These are phyloP conservation scores for Petunia secreta DNA, from an alignment of 257 asterid genomes.

Conservation along the genomic window DNA sequence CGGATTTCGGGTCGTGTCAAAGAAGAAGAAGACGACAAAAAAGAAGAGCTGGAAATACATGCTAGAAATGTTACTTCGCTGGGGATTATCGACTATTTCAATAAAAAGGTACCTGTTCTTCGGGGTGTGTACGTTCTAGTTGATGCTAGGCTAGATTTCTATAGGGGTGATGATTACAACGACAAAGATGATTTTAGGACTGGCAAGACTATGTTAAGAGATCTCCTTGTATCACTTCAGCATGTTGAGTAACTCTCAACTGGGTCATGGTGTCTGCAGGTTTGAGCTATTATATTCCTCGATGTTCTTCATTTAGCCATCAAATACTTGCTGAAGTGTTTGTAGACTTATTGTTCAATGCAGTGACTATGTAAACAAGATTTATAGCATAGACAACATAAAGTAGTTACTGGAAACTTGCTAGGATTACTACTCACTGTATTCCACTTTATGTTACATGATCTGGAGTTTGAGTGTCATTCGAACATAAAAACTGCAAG, in stretches of 20 bases:
- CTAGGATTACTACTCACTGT: no score
- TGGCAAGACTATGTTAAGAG: not conserved
- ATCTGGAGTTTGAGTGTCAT: no score
- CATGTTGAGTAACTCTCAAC: conserved; percentile 3
- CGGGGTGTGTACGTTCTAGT: not conserved
- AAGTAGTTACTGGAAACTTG: no score
- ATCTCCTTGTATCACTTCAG: conserved; percentile 15
- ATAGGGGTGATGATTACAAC: not conserved
- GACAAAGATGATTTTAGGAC: not conserved
- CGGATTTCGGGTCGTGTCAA: no score
- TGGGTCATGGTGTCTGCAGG: conserved; percentile 24
- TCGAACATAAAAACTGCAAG: no score
- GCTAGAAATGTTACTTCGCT: conserved; percentile 16
- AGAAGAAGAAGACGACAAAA: not conserved
- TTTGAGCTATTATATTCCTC: not conserved
- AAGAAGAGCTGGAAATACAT: not conserved
- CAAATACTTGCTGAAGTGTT: not conserved
- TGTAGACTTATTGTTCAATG: not conserved
- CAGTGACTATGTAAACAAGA: not conserved
- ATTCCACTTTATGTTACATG: no score
- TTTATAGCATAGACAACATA: not conserved
- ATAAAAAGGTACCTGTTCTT: not conserved
- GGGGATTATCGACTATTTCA: not conserved
- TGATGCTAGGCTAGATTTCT: conserved; percentile 18
- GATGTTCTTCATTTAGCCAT: not conserved